These are phyloP conservation scores for Mycosphaerelloides madeirae DNA, from an alignment of 2,329 filamentous ascomycete genomes.

Conservation along the genomic window DNA sequence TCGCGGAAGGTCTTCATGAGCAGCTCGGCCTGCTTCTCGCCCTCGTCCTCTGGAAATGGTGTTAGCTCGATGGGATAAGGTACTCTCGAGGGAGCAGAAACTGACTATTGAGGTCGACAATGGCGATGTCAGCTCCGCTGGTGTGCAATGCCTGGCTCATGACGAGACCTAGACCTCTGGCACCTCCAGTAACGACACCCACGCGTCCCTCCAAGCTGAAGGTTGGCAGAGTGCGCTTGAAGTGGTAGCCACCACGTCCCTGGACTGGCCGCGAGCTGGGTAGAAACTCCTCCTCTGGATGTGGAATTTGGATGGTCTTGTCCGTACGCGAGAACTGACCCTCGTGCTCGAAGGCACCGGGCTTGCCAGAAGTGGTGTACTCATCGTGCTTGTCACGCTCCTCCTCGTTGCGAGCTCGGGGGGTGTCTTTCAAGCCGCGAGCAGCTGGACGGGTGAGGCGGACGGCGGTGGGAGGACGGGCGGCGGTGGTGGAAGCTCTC, in stretches of 20 bases:
- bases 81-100: slow-evolving; percentile 15
- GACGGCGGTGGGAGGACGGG: slow-evolving; percentile 20
- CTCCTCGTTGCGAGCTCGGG: slow-evolving; percentile 19
- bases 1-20: slow-evolving; percentile 71
- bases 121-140: slow-evolving; percentile 81
- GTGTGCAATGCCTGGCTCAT: slow-evolving; percentile 90
- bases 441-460: slow-evolving; percentile 18
- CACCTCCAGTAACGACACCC: slow-evolving; percentile 83
- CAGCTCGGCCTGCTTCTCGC: slow-evolving; percentile 66
- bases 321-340: slow-evolving; percentile 77
- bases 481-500: slow-evolving; percentile 28
- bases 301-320: slow-evolving; percentile 69
- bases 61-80: slow-evolving; percentile 3
- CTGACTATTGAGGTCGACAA: slow-evolving; percentile 89
- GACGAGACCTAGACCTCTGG: slow-evolving; percentile 80
- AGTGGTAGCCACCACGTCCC: slow-evolving; percentile 73
- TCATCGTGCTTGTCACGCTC: slow-evolving; percentile 29
- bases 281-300: slow-evolving; percentile 73
- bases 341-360: slow-evolving; percentile 43
- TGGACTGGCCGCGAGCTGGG: slow-evolving; percentile 66
- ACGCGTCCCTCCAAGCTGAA: slow-evolving; percentile 85
- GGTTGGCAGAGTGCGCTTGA: slow-evolving; percentile 75
- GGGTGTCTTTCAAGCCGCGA: slow-evolving; percentile 20
- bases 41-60: slow-evolving; percentile 68
- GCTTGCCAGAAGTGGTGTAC: slow-evolving; percentile 33